These are phyloP conservation scores for Beauveria australis DNA, from an alignment of 2,329 filamentous ascomycete species.

Conservation along the genomic window DNA sequence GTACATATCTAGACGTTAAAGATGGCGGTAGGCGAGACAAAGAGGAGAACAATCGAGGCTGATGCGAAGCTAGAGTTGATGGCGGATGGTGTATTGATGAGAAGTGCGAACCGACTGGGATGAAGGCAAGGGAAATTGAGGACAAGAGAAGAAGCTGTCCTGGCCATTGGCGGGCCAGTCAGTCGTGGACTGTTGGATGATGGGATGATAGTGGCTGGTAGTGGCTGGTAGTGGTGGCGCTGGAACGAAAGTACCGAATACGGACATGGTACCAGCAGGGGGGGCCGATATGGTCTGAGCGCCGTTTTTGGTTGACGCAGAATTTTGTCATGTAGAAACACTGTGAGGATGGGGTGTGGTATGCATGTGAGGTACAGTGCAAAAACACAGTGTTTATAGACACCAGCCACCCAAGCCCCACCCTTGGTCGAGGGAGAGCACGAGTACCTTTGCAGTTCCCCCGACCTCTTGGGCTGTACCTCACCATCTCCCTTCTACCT, in stretches of 20 bases:
- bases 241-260: slow-evolving; percentile 2
- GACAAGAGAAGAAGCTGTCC: not conserved
- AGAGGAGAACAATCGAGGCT: too few species aligned
- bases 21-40: not conserved
- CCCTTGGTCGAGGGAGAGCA: not conserved
- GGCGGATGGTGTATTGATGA: not conserved
- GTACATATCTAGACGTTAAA: too few species aligned
- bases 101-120: not conserved
- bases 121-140: not conserved
- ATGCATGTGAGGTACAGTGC: not conserved
- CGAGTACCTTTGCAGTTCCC: slow-evolving; percentile 7
- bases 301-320: not conserved
- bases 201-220: not conserved
- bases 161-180: too few species aligned
- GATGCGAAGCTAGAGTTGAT: not conserved
- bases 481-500: not conserved
- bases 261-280: not conserved
- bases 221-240: not conserved
- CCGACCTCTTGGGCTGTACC: not conserved
- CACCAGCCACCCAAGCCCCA: not conserved
- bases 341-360: not conserved
- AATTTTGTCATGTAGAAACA: not conserved
- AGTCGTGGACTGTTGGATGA: too few species aligned
- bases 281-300: not conserved
- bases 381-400: not conserved